Conservation (phyloP, 2,329 filamentous ascomycete species). For the Scedosporium apiospermum region DNA sequence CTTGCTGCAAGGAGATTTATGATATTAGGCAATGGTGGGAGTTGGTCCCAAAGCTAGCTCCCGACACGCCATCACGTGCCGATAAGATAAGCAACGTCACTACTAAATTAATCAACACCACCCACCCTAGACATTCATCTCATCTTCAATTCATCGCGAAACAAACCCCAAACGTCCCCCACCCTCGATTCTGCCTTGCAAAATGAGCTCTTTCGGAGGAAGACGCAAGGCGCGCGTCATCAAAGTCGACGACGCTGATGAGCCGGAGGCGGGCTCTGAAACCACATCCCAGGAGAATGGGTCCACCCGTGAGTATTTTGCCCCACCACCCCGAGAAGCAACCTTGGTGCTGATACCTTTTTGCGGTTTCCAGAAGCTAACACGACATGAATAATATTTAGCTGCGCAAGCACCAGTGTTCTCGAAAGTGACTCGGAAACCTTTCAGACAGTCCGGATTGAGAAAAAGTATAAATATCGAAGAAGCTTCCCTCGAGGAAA, state of each 20-base stretch:
- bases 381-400: conserved; percentile 1
- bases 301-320: background rate
- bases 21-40: background rate
- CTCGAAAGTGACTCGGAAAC: conserved; percentile 38
- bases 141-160: background rate
- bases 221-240: conserved; percentile 71
- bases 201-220: conserved; percentile 44
- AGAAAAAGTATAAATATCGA: conserved; percentile 44
- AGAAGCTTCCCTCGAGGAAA: conserved; percentile 16
- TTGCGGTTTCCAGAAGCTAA: conserved; percentile 10
- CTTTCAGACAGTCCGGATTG: conserved; percentile 47
- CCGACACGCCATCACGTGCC: conserved; percentile 29
- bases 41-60: background rate
- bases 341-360: conserved; percentile 15
- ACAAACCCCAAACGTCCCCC: background rate
- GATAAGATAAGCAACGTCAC: conserved; percentile 31
- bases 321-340: background rate
- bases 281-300: background rate
- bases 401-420: conserved; percentile 6
- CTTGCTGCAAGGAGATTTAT: conserved; percentile 4
- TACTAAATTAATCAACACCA: background rate
- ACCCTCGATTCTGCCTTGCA: background rate
- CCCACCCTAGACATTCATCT: too few relatives aligned
- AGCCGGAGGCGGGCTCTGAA: conserved; percentile 15
- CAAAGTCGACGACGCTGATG: conserved; percentile 58